Conservation (phyloP, 495 filamentous ascomycete species). For the Trichodelitschia bisporula region DNA sequence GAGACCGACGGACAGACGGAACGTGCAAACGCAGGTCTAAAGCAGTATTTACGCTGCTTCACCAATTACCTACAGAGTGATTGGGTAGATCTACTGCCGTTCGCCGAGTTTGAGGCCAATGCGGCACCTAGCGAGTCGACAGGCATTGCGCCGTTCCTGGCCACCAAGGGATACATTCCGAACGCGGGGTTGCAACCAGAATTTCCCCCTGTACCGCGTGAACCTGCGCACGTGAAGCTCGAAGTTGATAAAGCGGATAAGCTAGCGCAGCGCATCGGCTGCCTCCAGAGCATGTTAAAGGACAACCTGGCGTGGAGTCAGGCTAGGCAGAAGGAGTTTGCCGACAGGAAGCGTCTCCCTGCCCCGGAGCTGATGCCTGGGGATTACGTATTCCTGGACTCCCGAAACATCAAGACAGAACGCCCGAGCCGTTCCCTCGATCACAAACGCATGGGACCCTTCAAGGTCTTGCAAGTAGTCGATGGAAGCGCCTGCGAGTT, state of each 20-base stretch:
- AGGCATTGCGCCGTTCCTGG: background rate
- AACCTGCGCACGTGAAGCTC: background rate
- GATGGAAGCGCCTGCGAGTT: background rate
- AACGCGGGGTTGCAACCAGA: background rate
- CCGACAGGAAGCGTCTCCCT: background rate
- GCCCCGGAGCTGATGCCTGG: background rate
- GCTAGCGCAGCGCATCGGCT: no score
- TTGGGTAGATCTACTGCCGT: conserved; percentile 5
- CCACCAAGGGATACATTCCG: background rate
- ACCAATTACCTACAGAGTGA: conserved; percentile 13
- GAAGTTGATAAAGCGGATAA: background rate
- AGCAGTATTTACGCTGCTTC: conserved; percentile 11
- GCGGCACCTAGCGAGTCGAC: background rate
- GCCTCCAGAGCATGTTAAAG: background rate
- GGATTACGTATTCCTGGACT: conserved; percentile 1
- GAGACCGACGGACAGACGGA: conserved; percentile 15
- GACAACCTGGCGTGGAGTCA: background rate
- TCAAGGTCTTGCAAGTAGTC: background rate
- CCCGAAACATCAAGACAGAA: background rate
- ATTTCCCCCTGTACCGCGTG: background rate
- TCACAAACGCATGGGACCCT: background rate
- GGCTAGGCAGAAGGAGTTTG: background rate
- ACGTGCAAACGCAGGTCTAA: conserved; percentile 6
- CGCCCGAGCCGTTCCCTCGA: background rate
- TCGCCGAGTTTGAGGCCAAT: conserved; percentile 1